Conservation (phyloP, 2,329 filamentous ascomycete genomes). For the Colletotrichum sp. region DNA sequence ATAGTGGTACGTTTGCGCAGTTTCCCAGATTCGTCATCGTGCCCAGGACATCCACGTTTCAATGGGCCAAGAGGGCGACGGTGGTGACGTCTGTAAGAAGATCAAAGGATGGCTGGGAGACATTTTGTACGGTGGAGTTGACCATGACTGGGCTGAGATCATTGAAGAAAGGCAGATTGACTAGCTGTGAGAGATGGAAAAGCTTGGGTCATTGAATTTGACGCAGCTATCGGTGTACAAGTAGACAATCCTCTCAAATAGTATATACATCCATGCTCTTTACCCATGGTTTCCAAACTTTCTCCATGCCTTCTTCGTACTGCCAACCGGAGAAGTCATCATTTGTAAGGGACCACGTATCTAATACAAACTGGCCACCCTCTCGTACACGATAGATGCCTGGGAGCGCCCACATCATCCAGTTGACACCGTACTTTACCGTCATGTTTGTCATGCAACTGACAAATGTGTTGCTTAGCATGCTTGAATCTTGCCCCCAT, state of each 20-base stretch:
- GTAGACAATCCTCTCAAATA: background rate
- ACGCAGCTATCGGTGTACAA: background rate
- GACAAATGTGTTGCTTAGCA: background rate
- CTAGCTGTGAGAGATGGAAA: background rate
- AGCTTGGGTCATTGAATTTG: fast-evolving
- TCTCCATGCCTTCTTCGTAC: constrained; percentile 46
- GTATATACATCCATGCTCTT: constrained; percentile 33
- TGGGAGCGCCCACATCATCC: background rate
- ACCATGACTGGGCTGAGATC: background rate
- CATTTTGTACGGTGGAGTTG: background rate
- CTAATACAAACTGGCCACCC: background rate
- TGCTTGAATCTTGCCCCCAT: background rate
- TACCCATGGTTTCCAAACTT: constrained; percentile 56
- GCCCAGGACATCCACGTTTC: background rate
- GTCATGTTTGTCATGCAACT: background rate
- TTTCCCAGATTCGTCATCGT: background rate
- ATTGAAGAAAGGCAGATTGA: background rate
- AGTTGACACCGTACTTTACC: background rate
- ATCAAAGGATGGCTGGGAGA: background rate
- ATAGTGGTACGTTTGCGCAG: background rate
- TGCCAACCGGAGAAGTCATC: constrained; percentile 51
- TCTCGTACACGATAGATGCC: background rate
- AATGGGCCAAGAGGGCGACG: background rate
- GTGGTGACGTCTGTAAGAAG: background rate
- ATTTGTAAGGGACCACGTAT: constrained; percentile 32